Evolutionary conservation across 169 alveolate species (phyloP), one percentile per base, ranked within the genome.

Genomic region (Plasmodium falciparum): DNA sequence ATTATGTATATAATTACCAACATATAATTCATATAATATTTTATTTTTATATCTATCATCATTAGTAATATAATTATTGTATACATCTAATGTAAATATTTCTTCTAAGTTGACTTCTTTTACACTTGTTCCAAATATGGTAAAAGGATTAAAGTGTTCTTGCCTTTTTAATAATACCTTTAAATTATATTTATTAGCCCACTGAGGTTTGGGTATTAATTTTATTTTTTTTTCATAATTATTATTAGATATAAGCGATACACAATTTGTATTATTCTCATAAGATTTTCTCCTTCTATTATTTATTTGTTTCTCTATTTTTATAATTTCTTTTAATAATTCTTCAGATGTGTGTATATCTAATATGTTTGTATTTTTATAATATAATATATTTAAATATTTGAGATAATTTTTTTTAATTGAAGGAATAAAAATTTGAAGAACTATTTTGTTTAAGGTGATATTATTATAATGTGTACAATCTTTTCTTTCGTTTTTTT

Each of bases 191-290:
- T 63, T 43, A 63, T 78, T 45, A 22, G 78, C 52, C 89, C 89
- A 78, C 22, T 66, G 50, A 2, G 89, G 89, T 54, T 66, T 78
- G 50, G 65, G 63, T 65, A 78, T 63, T 65, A 78, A 52, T 78
- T 78, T 78, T 29, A 78, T 78, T 78, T 78, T 78, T 49, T 78
- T 78, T 78, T 78, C 89, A 65, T 78, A 78, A 78, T 56, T 29
- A 45, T 58, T 47, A 49, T n/a, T 13, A 17, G 50, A 17, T 26
- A 12, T 52, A 13, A 50, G 17, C 4, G 67, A 24, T 11, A 65
- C 11, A 9, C 66, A 50, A 3, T 67, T 59, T 22, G 20, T 66
- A 22, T 78, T 56, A 7, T 47, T 67, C 52, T 78, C 76, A 33
- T 65, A 22, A n/a, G 89, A 78, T 45, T 65, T 78, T 43, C 52